Conservation (phyloP, 257 asterid species). For the Salvia hispanica region DNA sequence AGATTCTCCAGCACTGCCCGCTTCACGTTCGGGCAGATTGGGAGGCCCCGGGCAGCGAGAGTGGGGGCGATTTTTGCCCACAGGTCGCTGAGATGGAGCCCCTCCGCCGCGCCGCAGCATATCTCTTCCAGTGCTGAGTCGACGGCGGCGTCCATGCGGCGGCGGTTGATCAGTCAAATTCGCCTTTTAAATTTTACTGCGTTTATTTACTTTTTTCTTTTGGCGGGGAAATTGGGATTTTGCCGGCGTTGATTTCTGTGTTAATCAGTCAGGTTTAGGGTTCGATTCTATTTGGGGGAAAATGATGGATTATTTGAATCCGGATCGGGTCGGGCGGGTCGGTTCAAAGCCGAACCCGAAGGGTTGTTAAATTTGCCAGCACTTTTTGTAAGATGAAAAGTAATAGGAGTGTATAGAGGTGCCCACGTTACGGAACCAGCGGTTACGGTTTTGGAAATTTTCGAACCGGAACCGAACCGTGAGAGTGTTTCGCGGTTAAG, state of each 20-base stretch:
- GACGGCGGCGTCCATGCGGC: conserved; percentile 70
- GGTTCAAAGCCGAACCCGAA: too few species aligned
- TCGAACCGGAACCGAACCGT: too few species aligned
- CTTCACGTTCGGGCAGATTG: conserved; percentile 66
- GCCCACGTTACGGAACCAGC: too few species aligned
- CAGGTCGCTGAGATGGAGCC: conserved; percentile 59
- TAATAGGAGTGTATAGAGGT: too few species aligned
- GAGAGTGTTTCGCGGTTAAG: too few species aligned
- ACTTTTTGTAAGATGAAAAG: too few species aligned
- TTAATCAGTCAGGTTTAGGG: conserved; percentile 41
- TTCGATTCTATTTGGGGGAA: conserved; percentile 49
- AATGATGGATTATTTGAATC: too few species aligned
- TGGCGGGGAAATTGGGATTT: conserved; percentile 42
- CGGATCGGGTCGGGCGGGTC: too few species aligned
- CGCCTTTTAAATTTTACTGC: neutral
- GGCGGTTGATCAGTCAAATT: conserved; percentile 28
- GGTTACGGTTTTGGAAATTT: too few species aligned
- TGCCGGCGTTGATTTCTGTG: neutral
- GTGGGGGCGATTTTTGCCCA: conserved; percentile 63
- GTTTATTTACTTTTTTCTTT: neutral
- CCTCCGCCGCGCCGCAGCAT: conserved; percentile 62
- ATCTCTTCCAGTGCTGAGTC: conserved; percentile 75
- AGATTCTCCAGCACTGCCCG: conserved; percentile 73
- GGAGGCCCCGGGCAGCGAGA: conserved; percentile 49
- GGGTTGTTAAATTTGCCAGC: too few species aligned